Evolutionary conservation across 2,329 filamentous ascomycete species (phyloP).

Genomic region (Fusarium temperatum): DNA sequence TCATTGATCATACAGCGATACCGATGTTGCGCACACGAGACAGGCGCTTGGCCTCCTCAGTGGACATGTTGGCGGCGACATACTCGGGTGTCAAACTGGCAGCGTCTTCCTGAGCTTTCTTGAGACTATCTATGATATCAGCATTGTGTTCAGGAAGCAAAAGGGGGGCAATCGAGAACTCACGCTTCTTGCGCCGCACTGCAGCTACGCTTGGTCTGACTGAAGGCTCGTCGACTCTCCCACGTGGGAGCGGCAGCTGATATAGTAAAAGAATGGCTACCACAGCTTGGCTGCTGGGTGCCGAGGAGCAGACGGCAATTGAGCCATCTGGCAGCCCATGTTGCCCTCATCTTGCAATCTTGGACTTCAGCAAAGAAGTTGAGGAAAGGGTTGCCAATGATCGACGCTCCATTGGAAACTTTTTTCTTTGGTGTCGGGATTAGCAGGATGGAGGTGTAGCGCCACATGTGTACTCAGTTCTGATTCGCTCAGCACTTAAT

Average conservation of each 20-base stretch:
- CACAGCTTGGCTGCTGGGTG: slow-evolving; percentile 41
- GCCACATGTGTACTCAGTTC: slow-evolving; percentile 34
- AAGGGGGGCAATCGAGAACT: slow-evolving; percentile 21
- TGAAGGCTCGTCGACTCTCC: slow-evolving; percentile 47
- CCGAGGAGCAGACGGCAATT: slow-evolving; percentile 50
- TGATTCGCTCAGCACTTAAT: slow-evolving; percentile 31
- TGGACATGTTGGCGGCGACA: slow-evolving; percentile 81
- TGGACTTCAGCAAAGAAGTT: slow-evolving; percentile 40
- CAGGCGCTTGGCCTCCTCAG: slow-evolving; percentile 80
- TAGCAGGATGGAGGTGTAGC: slow-evolving; percentile 32
- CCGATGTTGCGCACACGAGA: slow-evolving; percentile 93
- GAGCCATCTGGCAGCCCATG: slow-evolving; percentile 53
- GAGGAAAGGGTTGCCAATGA: slow-evolving; percentile 40
- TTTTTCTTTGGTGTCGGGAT: slow-evolving; percentile 43
- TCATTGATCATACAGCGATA: slow-evolving; percentile 75
- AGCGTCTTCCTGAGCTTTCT: slow-evolving; percentile 64
- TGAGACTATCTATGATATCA: slow-evolving; percentile 49
- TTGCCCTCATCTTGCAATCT: slow-evolving; percentile 51
- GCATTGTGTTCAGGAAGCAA: slow-evolving; percentile 1
- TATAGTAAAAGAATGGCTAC: slow-evolving; percentile 41
- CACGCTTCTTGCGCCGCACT: slow-evolving; percentile 56
- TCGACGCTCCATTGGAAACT: slow-evolving; percentile 38
- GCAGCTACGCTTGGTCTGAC: slow-evolving; percentile 44
- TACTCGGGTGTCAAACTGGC: slow-evolving; percentile 63
- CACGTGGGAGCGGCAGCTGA: slow-evolving; percentile 33